phyloP scores from a whole-genome alignment of 495 filamentous ascomycete genomes.

The Tricharina praecox region DNA sequence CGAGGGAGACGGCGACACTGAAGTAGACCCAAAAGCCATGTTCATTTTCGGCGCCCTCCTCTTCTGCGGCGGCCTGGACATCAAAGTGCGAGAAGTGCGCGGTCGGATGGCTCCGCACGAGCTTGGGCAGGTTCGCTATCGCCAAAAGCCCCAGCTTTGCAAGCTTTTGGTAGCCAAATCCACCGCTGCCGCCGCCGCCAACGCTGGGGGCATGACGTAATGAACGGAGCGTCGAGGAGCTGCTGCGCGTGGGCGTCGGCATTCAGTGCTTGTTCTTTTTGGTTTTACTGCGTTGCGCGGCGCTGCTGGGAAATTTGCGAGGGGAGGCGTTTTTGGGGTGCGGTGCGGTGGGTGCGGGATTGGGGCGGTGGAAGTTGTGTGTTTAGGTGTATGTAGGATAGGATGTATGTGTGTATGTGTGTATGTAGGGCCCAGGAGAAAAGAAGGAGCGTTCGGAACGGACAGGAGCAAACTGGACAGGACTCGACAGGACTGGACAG shows the following conservation, averaged over 20 bases:
- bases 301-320: neutral
- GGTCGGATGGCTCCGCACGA: slow-evolving; percentile 15
- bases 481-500: too few relatives aligned
- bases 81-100: neutral
- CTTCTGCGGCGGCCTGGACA: slow-evolving; percentile 26
- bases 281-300: neutral
- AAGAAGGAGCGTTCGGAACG: too few relatives aligned
- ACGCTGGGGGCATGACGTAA: slow-evolving; percentile 8
- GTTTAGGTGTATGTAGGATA: too few relatives aligned
- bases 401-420: too few relatives aligned
- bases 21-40: slow-evolving; percentile 49
- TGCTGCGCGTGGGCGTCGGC: too few relatives aligned
- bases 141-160: slow-evolving; percentile 12
- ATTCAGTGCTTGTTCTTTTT: slow-evolving; percentile 1
- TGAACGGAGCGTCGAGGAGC: slow-evolving; percentile 1
- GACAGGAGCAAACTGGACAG: too few relatives aligned
- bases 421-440: too few relatives aligned
- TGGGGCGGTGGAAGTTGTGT: too few relatives aligned
- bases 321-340: too few relatives aligned
- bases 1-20: slow-evolving; percentile 50
- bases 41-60: slow-evolving; percentile 34
- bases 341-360: neutral
- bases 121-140: slow-evolving; percentile 16
- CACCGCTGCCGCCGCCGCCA: too few relatives aligned
- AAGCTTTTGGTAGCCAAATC: neutral